A percentile compares a stretch with the other conserved stretches of the same genome.
Evolutionary conservation across 352 stramenopile species (phyloP).

Genomic region (Phytophthora cactorum): DNA sequence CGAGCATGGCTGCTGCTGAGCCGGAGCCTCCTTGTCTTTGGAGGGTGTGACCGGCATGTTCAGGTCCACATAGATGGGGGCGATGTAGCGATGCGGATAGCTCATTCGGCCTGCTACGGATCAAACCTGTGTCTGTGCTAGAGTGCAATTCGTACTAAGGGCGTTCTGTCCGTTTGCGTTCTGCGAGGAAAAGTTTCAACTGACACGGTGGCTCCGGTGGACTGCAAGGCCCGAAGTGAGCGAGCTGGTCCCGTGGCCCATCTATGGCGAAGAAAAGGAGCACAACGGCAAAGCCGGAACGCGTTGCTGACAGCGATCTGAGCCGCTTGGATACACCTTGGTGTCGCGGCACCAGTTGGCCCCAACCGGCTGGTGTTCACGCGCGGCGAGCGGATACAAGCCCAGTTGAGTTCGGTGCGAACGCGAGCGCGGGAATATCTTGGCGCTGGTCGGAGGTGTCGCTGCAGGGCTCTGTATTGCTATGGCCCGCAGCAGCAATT

Average conservation of each 20-base stretch:
- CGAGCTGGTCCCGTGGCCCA: slow-evolving; percentile 26
- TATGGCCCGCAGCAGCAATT: not conserved
- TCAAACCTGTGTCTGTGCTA: slow-evolving; percentile 1
- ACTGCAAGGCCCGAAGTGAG: slow-evolving; percentile 16
- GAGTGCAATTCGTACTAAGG: slow-evolving; percentile 1
- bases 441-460: not conserved
- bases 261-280: slow-evolving; percentile 33
- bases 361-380: slow-evolving; percentile 20
- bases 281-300: slow-evolving; percentile 30
- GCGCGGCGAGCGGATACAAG: slow-evolving; percentile 20
- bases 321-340: slow-evolving; percentile 43
- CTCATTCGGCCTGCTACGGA: slow-evolving; percentile 31
- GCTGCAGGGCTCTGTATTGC: not conserved
- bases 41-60: slow-evolving; percentile 37
- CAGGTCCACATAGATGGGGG: slow-evolving; percentile 50
- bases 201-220: slow-evolving; percentile 20
- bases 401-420: slow-evolving; percentile 15
- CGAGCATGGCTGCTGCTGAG: slow-evolving; percentile 20
- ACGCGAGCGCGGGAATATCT: slow-evolving; percentile 16
- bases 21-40: slow-evolving; percentile 28
- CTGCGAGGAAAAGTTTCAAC: slow-evolving; percentile 37
- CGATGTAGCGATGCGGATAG: slow-evolving; percentile 44
- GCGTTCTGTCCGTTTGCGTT: slow-evolving; percentile 21
- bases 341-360: slow-evolving; percentile 20
- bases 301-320: slow-evolving; percentile 27